phyloP scores from a whole-genome alignment of 2,329 filamentous ascomycete species.

The Scytalidium sp. region DNA sequence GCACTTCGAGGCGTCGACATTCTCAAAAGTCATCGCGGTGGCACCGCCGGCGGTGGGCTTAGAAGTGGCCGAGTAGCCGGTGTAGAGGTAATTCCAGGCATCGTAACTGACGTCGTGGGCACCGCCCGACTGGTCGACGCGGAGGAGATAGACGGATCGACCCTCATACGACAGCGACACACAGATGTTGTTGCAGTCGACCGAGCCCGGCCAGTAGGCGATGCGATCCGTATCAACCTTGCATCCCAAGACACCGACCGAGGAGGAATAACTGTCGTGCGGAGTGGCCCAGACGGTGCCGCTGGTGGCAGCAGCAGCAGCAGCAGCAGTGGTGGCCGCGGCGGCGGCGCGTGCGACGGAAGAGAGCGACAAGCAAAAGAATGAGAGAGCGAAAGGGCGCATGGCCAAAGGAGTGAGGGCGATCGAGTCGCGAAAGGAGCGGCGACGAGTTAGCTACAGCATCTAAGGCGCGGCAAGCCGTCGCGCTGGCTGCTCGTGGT shows the following conservation, averaged over 20 bases:
- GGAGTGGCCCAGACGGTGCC: constrained; percentile 1
- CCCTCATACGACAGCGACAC: neutral
- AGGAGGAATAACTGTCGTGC: constrained; percentile 1
- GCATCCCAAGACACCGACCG: constrained; percentile 1
- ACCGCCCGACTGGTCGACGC: constrained; percentile 1
- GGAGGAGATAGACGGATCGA: neutral
- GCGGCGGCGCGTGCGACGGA: neutral
- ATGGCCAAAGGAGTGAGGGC: neutral
- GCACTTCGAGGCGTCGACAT: neutral
- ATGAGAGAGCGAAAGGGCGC: neutral
- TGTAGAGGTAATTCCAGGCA: constrained; percentile 10
- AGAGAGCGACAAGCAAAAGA: neutral
- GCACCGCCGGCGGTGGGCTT: constrained; percentile 6
- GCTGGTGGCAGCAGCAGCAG: neutral
- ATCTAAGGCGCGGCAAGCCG: too few relatives aligned
- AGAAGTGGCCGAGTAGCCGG: constrained; percentile 4
- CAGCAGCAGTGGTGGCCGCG: neutral
- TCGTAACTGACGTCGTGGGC: constrained; percentile 9
- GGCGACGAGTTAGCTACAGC: too few relatives aligned
- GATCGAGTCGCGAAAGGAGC: neutral
- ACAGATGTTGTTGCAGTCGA: constrained; percentile 1
- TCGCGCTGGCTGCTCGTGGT: too few relatives aligned
- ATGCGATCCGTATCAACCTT: neutral
- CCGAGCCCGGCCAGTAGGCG: neutral
- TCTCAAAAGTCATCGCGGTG: neutral